A percentile compares a stretch with the other conserved stretches of the same genome.
phyloP scores from a whole-genome alignment of 176 grass and related monocot genomes.

The Pharus latifolius region DNA sequence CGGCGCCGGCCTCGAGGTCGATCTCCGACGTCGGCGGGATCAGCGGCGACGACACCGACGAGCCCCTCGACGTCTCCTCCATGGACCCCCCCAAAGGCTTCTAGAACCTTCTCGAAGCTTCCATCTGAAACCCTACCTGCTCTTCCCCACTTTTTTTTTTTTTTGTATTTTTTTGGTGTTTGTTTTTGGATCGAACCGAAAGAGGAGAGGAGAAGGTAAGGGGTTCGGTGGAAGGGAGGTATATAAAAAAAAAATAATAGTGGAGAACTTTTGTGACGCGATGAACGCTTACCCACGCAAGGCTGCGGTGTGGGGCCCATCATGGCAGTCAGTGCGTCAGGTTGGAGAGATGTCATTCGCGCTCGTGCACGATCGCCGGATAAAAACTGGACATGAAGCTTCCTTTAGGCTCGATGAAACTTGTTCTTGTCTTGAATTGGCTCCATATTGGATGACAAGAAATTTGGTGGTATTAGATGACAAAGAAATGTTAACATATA shows the following conservation, averaged over 20 bases:
- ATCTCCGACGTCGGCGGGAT: slow-evolving; percentile 67
- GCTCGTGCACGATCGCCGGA: too few relatives aligned
- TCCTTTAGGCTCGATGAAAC: too few relatives aligned
- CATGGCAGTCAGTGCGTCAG: too few relatives aligned
- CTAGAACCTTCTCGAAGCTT: slow-evolving; percentile 1
- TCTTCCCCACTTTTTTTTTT: background rate
- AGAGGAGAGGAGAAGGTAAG: background rate
- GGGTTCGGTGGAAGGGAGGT: background rate
- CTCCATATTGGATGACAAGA: too few relatives aligned
- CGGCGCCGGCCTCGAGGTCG: slow-evolving; percentile 76
- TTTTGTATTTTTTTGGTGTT: background rate
- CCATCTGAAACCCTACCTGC: slow-evolving; percentile 19
- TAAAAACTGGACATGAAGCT: too few relatives aligned
- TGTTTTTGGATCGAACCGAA: slow-evolving; percentile 6
- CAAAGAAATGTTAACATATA: too few relatives aligned
- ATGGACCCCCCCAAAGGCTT: slow-evolving; percentile 24
- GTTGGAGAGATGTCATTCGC: too few relatives aligned
- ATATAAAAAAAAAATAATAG: too few relatives aligned
- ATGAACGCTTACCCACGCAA: background rate
- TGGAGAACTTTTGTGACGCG: background rate
- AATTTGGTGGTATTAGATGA: too few relatives aligned
- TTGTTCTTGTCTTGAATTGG: too few relatives aligned
- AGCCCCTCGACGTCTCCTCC: slow-evolving; percentile 37
- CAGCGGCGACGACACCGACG: slow-evolving; percentile 46
- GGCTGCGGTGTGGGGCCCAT: background rate